A percentile compares a stretch with the other conserved stretches of the same genome.
Conservation (phyloP, 2,329 filamentous ascomycete species). For the Bipolaris zeicola region DNA sequence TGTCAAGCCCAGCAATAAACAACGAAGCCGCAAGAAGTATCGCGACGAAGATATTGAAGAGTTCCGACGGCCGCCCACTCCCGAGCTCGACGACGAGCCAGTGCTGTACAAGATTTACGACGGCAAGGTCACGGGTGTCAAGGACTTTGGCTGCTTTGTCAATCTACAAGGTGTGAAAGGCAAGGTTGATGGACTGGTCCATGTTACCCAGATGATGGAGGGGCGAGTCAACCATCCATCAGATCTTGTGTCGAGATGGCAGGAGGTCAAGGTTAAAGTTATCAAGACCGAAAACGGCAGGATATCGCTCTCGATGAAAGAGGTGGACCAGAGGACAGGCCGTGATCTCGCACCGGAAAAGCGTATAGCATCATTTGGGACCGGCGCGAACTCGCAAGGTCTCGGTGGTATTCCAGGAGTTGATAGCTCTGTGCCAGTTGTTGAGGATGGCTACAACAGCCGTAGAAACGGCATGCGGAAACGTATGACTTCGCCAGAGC, state of each 20-base stretch:
- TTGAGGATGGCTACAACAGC: conserved; percentile 63
- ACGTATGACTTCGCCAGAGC: conserved; percentile 91
- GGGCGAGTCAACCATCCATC: conserved; percentile 91
- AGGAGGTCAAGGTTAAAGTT: conserved; percentile 91
- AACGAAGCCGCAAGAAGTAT: conserved; percentile 45
- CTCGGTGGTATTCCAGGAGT: conserved; percentile 65
- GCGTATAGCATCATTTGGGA: conserved; percentile 68
- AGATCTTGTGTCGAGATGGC: conserved; percentile 79
- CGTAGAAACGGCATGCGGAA: conserved; percentile 69
- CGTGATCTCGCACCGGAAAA: conserved; percentile 79
- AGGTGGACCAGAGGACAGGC: conserved; percentile 89
- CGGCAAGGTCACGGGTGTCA: conserved; percentile 87
- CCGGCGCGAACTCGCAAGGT: conserved; percentile 83
- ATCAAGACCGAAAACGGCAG: conserved; percentile 80
- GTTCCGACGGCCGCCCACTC: conserved; percentile 68
- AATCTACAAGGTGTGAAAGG: conserved; percentile 86
- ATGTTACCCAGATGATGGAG: conserved; percentile 86
- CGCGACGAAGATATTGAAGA: conserved; percentile 59
- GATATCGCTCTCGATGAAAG: conserved; percentile 94
- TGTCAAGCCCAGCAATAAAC: conserved; percentile 50
- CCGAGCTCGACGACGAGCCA: conserved; percentile 80
- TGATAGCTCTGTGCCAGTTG: conserved; percentile 63
- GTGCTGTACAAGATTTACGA: conserved; percentile 86
- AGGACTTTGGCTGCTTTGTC: conserved; percentile 95
- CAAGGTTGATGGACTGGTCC: conserved; percentile 90